Conservation (phyloP, 2,329 filamentous ascomycete genomes). For the Aspergillus neotritici region DNA sequence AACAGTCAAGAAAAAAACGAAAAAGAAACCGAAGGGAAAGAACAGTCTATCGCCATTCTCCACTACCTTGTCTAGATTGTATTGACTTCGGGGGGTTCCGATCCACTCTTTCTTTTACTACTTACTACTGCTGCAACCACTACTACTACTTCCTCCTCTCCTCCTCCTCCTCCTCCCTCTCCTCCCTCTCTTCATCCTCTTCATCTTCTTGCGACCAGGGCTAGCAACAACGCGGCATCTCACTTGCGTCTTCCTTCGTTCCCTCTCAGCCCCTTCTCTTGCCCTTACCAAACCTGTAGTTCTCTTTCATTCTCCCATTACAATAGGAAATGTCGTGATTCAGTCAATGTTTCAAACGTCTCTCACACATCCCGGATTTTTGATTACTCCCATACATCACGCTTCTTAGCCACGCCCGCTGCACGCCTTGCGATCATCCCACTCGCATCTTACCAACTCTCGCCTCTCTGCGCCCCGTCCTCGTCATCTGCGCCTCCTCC, state of each 20-base stretch:
- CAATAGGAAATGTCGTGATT: no score
- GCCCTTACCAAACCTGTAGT: background rate
- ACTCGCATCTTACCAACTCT: background rate
- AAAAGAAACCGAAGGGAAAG: no score
- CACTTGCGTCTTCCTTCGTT: constrained; percentile 5
- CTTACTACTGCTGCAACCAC: constrained; percentile 2
- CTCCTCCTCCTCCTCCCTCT: constrained; percentile 8
- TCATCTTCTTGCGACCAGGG: background rate
- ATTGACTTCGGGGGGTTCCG: constrained; percentile 17
- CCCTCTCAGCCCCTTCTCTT: background rate
- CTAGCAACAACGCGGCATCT: no score
- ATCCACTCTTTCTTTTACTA: constrained; percentile 13
- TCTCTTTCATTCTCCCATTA: background rate
- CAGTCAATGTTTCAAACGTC: background rate
- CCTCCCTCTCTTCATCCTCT: constrained; percentile 4
- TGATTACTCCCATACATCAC: background rate
- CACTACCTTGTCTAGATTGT: constrained; percentile 12
- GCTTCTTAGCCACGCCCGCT: background rate
- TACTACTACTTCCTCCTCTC: constrained; percentile 4
- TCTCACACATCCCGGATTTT: background rate
- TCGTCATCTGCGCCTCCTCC: background rate
- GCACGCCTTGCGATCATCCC: constrained; percentile 6
- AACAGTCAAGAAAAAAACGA: no score
- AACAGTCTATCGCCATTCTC: background rate
- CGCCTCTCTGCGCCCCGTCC: constrained; percentile 1